A percentile compares a stretch with the other conserved stretches of the same genome.
phyloP scores from a whole-genome alignment of 192 early-diverging fungal genomes.

The Coemansia reversa region DNA sequence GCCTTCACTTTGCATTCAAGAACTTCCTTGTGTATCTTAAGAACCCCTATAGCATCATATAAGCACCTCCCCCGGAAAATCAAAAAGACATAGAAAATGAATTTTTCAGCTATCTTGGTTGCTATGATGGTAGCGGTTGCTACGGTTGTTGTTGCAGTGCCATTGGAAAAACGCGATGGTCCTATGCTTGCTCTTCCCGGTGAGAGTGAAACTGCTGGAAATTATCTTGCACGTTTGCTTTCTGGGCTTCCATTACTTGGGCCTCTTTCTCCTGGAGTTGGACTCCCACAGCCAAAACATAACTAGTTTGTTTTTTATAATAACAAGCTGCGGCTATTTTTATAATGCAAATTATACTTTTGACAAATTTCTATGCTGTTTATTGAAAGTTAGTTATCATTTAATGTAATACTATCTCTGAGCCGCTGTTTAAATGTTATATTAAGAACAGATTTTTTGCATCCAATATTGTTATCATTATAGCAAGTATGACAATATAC shows the following conservation, averaged over 20 bases:
- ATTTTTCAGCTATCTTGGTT: conserved; percentile 11
- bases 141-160: conserved; percentile 5
- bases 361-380: too few species aligned
- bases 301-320: conserved; percentile 8
- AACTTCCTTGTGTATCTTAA: too few species aligned
- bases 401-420: too few species aligned
- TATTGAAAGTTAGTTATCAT: too few species aligned
- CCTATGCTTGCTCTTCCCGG: conserved; percentile 27
- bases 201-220: conserved; percentile 19
- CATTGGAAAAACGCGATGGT: conserved; percentile 26
- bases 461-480: too few species aligned
- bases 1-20: too few species aligned
- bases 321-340: not conserved
- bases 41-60: too few species aligned
- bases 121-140: conserved; percentile 3
- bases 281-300: conserved; percentile 26
- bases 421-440: too few species aligned
- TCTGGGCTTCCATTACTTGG: conserved; percentile 16
- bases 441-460: too few species aligned
- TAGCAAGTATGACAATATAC: too few species aligned
- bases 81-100: conserved; percentile 17
- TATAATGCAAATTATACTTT: too few species aligned
- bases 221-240: conserved; percentile 25
- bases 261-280: conserved; percentile 13
- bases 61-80: too few species aligned